phyloP scores from a whole-genome alignment of 805 yeast species.

The Debaryomyces maramus region DNA sequence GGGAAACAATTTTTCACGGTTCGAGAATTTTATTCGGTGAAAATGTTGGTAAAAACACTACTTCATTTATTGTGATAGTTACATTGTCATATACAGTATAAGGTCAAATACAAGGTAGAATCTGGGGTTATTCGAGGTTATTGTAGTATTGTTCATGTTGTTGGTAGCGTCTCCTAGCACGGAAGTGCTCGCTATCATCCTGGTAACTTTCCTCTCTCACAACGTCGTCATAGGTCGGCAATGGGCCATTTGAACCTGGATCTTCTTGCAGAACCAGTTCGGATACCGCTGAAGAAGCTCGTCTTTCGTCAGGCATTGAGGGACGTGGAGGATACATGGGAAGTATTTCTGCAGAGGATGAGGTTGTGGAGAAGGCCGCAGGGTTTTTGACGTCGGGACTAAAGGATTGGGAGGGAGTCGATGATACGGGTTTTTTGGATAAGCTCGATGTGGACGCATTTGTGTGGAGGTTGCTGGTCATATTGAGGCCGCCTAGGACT shows the following conservation, averaged over 20 bases:
- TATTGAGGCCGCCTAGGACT: conserved; percentile 33
- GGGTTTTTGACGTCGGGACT: not conserved
- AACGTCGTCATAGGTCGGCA: conserved; percentile 42
- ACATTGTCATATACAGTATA: not conserved
- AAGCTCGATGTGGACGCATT: conserved; percentile 25
- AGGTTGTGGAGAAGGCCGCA: no score
- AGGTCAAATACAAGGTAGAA: no score
- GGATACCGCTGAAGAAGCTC: conserved; percentile 1
- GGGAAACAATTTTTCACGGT: conserved; percentile 11
- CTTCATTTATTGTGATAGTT: not conserved
- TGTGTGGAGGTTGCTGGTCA: conserved; percentile 25
- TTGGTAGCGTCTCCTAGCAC: conserved; percentile 35
- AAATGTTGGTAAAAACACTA: not conserved
- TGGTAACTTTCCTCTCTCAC: conserved; percentile 30
- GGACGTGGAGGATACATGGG: conserved; percentile 2
- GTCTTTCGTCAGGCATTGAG: conserved; percentile 1
- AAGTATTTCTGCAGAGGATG: not conserved
- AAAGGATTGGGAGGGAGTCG: not conserved
- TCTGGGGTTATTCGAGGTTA: conserved; percentile 15
- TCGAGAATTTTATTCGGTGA: conserved; percentile 2
- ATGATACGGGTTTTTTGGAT: not conserved
- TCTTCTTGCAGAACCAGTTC: conserved; percentile 1
- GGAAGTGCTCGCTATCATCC: conserved; percentile 30
- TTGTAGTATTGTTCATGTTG: conserved; percentile 29
- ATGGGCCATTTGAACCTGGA: conserved; percentile 4